Conservation (phyloP, 129 eudicot species). For the Artemisia argyi region DNA sequence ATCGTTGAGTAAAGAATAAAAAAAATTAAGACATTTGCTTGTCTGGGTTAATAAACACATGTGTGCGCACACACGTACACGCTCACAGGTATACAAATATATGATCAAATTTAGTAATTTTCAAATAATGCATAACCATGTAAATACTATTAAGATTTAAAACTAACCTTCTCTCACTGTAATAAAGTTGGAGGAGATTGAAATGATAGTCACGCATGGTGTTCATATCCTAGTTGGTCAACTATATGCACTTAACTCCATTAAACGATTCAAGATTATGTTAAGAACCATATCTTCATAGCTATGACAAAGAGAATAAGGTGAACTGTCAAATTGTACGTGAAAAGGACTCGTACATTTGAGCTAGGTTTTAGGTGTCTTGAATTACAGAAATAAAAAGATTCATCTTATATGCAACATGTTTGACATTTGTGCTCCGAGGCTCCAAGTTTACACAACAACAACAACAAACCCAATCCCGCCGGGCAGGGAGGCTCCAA, state of each 20-base stretch:
- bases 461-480: no score
- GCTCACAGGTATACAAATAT: no score
- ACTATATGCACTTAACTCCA: not conserved
- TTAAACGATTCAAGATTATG: no score
- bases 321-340: not conserved
- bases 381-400: not conserved
- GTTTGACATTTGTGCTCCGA: not conserved
- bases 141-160: not conserved
- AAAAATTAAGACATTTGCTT: no score
- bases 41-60: no score
- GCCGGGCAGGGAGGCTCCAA: not conserved
- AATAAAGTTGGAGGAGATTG: not conserved
- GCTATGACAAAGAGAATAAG: not conserved
- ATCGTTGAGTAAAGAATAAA: no score
- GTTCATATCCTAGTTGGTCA: not conserved
- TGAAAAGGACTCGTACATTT: no score
- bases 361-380: no score
- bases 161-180: not conserved
- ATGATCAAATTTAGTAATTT: no score
- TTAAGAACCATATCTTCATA: slow-evolving; percentile 5
- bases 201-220: slow-evolving; percentile 3
- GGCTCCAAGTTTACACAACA: not conserved
- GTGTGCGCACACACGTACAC: no score
- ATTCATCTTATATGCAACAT: slow-evolving; percentile 3
- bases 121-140: no score